Evolutionary conservation across 1,284 basidiomycete genomes (phyloP).

Genomic region (Cutaneotrichosporon daszewskae): DNA sequence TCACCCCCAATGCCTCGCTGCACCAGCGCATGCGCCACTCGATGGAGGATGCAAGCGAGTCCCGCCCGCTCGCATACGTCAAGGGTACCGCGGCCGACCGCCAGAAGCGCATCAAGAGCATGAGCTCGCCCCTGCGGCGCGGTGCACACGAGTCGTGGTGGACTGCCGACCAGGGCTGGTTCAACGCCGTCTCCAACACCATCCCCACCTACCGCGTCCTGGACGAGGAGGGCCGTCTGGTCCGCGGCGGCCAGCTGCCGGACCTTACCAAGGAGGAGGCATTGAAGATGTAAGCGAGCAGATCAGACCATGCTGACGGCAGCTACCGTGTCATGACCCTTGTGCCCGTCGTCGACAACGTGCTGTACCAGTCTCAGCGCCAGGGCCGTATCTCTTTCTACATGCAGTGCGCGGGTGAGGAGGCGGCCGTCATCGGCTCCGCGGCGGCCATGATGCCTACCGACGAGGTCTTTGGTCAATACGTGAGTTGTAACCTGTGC

Average conservation of each 20-base stretch:
- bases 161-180: conserved; percentile 41
- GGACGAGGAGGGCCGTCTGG: conserved; percentile 64
- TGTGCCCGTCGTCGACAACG: conserved; percentile 76
- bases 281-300: conserved; percentile 57
- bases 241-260: conserved; percentile 67
- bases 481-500: conserved; percentile 44
- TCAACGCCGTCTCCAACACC: conserved; percentile 46
- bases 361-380: conserved; percentile 84
- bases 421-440: conserved; percentile 83
- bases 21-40: conserved; percentile 15
- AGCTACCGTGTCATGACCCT: conserved; percentile 78
- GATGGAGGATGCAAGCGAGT: conserved; percentile 17
- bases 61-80: conserved; percentile 31
- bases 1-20: conserved; percentile 22
- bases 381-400: conserved; percentile 94
- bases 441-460: conserved; percentile 75
- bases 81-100: conserved; percentile 33
- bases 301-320: background rate
- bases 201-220: conserved; percentile 75
- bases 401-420: conserved; percentile 70
- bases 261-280: conserved; percentile 68
- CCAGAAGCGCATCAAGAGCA: conserved; percentile 27
- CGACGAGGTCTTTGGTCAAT: conserved; percentile 65
- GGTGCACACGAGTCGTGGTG: conserved; percentile 47
- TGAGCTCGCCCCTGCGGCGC: conserved; percentile 36